Evolutionary conservation across 225 moss, liverwort and hornwort species (phyloP), one percentile per base, ranked within the genome.

Genomic region (Polytrichum commune): DNA sequence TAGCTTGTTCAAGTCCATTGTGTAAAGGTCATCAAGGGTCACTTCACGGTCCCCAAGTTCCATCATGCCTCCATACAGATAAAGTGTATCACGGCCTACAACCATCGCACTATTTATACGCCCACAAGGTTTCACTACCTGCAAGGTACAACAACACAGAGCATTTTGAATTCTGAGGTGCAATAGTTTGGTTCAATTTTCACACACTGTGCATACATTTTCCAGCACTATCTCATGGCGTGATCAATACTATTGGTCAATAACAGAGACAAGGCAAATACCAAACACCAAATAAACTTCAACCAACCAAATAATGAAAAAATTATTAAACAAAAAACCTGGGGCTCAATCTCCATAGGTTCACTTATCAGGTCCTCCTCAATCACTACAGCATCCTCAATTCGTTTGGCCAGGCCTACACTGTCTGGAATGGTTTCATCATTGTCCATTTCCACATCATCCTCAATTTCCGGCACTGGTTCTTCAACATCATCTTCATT

Each of bases 21-120:
- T 88, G 77, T 90, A 85, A n/a, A 93, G 75, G 80, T 93, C 92
- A 81, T 93, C 92, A 64, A 93, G 86, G 1, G 92, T 90, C 61
- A 93, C 90, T 85, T 93, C 92, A 65, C 78, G 86, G 72, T 93
- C 92, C 79, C 88, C 92, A 60, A 93, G 74, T 83, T 93, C 92
- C 90, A 93, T 86, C 86, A 88, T 86, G 68, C 92, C 92, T 72
- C 92, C 92, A 80, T 93, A 93, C 2, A 93, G 70, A 71, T 86
- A 93, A 18, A 93, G 88, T 30, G 85, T 89, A 72, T 93, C 92
- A 69, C 84, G 88, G 29, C 90, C 90, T 65, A 93, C 92, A 61
- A 86, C 88, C 84, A 90, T 82, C 28, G 88, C 74, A 72, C 90
- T 88, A 32, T 93, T 93, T 46, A 93, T 93, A 69, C 92, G 92